A percentile compares a stretch with the other conserved stretches of the same genome.
Evolutionary conservation across 208 protist genomes (phyloP).

Genomic region (Acanthamoeba triangularis): DNA sequence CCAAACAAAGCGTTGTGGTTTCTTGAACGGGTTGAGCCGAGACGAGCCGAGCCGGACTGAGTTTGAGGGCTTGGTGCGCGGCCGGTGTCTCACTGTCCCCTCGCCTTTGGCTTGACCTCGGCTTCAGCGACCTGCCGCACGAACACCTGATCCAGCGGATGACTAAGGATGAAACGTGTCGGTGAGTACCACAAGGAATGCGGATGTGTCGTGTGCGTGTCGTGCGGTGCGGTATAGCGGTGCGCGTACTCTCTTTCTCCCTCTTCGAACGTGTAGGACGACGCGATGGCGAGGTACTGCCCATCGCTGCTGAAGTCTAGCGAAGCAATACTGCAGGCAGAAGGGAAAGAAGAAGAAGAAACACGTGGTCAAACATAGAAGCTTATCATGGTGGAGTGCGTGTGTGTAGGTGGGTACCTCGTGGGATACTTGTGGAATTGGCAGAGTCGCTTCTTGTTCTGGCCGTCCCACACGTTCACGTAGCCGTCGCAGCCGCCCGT

Average conservation of each 20-base stretch:
- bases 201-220: neutral
- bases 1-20: too few species aligned
- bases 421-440: conserved; percentile 41
- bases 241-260: conserved; percentile 50
- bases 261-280: conserved; percentile 74
- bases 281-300: conserved; percentile 82
- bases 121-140: conserved; percentile 17
- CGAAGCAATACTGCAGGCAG: conserved; percentile 61
- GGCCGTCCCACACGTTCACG: conserved; percentile 66
- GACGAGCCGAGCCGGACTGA: neutral
- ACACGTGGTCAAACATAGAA: neutral
- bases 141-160: conserved; percentile 20
- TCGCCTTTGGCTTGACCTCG: conserved; percentile 59
- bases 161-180: neutral
- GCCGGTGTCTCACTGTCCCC: neutral
- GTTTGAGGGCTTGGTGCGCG: too few species aligned
- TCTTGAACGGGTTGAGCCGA: neutral
- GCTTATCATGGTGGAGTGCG: neutral
- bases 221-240: neutral
- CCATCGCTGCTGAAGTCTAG: conserved; percentile 84
- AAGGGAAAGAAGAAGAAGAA: neutral
- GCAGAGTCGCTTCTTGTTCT: conserved; percentile 57
- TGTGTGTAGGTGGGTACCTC: neutral
- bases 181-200: neutral
- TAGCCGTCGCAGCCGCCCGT: conserved; percentile 85